phyloP scores from a whole-genome alignment of 2,329 filamentous ascomycete genomes.

The Mycosphaerella sp. region DNA sequence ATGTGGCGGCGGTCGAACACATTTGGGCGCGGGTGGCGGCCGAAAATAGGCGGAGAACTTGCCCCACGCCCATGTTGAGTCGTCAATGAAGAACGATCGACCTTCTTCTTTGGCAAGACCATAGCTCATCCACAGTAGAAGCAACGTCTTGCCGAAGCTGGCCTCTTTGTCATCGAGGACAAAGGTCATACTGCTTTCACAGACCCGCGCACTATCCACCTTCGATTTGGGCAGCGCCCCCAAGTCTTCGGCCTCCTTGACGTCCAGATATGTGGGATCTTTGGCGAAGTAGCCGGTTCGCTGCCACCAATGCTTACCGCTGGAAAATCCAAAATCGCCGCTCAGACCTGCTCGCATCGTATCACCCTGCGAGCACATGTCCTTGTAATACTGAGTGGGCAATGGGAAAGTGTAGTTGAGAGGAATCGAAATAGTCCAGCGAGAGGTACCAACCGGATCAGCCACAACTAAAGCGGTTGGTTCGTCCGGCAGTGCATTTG shows the following conservation, averaged over 20 bases:
- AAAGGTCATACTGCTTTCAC: conserved; percentile 68
- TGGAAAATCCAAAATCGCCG: background rate
- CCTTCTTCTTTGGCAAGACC: conserved; percentile 69
- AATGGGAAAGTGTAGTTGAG: conserved; percentile 61
- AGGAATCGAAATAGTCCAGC: conserved; percentile 80
- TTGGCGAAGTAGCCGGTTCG: conserved; percentile 52
- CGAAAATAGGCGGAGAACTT: conserved; percentile 67
- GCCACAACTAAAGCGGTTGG: conserved; percentile 66
- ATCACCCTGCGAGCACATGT: conserved; percentile 57
- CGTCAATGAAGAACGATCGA: conserved; percentile 76
- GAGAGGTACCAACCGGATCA: conserved; percentile 57
- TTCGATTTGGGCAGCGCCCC: conserved; percentile 48
- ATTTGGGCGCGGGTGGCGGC: conserved; percentile 58
- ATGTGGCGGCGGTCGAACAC: conserved; percentile 64
- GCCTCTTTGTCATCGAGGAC: conserved; percentile 68
- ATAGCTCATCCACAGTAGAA: conserved; percentile 79
- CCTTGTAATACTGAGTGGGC: conserved; percentile 57
- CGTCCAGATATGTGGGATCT: conserved; percentile 67
- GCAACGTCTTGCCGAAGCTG: conserved; percentile 68
- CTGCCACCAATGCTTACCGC: conserved; percentile 40
- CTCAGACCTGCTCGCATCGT: conserved; percentile 37
- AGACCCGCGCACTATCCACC: conserved; percentile 44
- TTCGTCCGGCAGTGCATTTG: conserved; percentile 61
- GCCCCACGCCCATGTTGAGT: conserved; percentile 76
- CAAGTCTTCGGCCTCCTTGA: conserved; percentile 61